phyloP scores from a whole-genome alignment of 768 basidiomycete genomes.

The Rhizopogon vulgaris region DNA sequence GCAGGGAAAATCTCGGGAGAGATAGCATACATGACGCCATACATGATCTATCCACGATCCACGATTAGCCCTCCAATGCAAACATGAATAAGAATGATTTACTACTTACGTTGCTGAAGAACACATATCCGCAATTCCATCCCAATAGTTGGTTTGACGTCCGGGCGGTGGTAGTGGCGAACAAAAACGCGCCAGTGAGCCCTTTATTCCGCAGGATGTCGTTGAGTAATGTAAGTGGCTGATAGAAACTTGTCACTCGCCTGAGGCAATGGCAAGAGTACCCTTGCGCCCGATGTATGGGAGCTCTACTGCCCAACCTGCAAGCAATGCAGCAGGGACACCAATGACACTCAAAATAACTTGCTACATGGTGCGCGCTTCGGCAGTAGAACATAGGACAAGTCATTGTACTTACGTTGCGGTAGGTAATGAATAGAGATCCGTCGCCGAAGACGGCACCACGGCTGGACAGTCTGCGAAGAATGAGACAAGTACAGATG shows the following conservation, averaged over 20 bases:
- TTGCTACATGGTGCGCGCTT: slow-evolving; percentile 36
- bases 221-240: slow-evolving; percentile 33
- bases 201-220: slow-evolving; percentile 43
- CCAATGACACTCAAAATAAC: slow-evolving; percentile 64
- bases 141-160: slow-evolving; percentile 63
- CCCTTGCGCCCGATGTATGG: slow-evolving; percentile 61
- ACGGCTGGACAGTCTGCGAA: slow-evolving; percentile 48
- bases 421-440: slow-evolving; percentile 64
- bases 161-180: slow-evolving; percentile 68
- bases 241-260: slow-evolving; percentile 33
- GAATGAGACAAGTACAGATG: background rate
- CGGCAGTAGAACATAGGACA: background rate
- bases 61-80: slow-evolving; percentile 2
- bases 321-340: slow-evolving; percentile 65
- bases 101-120: slow-evolving; percentile 47
- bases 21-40: slow-evolving; percentile 66
- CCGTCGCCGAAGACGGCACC: slow-evolving; percentile 68
- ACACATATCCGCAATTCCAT: slow-evolving; percentile 78
- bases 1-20: slow-evolving; percentile 69
- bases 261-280: slow-evolving; percentile 56
- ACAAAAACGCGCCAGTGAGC: slow-evolving; percentile 71
- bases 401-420: slow-evolving; percentile 41
- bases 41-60: slow-evolving; percentile 49
- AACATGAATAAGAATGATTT: background rate
- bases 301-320: slow-evolving; percentile 65